Base-by-base conservation (phyloP, 371 early-diverging fungal species). In the Rhizopus sp. region DNA sequence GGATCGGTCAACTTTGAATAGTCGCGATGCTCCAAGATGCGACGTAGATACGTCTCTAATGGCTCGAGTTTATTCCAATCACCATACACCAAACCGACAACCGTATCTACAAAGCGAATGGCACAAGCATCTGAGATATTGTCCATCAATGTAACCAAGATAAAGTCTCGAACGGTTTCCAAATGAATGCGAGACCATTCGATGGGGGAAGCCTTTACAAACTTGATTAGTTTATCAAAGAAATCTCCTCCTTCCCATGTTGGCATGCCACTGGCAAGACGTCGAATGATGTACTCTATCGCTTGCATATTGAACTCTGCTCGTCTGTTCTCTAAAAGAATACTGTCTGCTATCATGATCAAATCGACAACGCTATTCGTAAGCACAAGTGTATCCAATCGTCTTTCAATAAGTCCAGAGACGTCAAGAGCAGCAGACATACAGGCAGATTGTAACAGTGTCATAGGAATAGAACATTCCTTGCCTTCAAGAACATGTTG, bases 101-200 rank as follows among this genome's bases (percentile, higher is more conserved):
- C 51, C 2, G 40, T 38, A 17, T 41, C 49, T 4, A 72, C 59
- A 49, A 76, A 80, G 1, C 55, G 57, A 16, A 82, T 63, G 31
- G 78, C 72, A 15, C 64, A 50, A n/a, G 77, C 57, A 47, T 75
- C 54, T 1, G 53, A 60, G 2, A 82, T 49, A 30, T 71, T 73
- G 38, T 82, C 80, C 53, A 80, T 64, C 7, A 82, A 40, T 0
- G 71, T 68, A 0, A 67, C 69, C 15, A 82, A 60, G 4, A 80
- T 56, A 56, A 60, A 77, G 48, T 82, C 80, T 12, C 79, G 78
- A 1, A 80, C 64, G 42, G 56, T 55, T 31, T 80, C 80, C 1
- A 59, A 17, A 38, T 80, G 63, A 5, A 80, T 3, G 16, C 8
- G 7, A 7, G 57, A 39, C 59, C 64, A 69, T 17, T 63, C 50